Base-by-base conservation (phyloP, 148 eudicot species). In the Pharnaceum exiguum region DNA sequence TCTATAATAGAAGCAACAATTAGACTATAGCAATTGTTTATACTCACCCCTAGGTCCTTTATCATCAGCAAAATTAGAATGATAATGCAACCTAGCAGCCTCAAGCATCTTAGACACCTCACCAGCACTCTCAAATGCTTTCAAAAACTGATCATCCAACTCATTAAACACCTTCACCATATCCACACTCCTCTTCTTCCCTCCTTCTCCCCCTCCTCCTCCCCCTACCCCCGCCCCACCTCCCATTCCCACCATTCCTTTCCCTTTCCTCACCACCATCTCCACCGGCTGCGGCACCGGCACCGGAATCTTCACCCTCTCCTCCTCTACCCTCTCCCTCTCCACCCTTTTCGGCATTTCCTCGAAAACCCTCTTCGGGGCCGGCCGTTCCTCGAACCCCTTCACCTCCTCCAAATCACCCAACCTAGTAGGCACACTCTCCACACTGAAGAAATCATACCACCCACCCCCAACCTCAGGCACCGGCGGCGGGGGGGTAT, bases 51-150 rank as follows among this genome's bases (percentile, higher is more conserved):
- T n/a, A n/a, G n/a, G n/a, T n/a, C n/a, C n/a, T n/a, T 83, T 63
- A 33, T 82, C 79, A 68, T 93, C 89, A 19, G 99, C 99, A 71
- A 83, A 85, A 74, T 86, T 93, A 19, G 99, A 89, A 67, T 93
- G 99, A 57, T 89, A 93, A 66, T 93, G 99, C 88, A 93, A 78
- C 51, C 89, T 71, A 53, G 86, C 75, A 2, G 96, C 99, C 82
- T 93, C 96, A 29, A 93, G 90, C 91, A 93, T 75, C 76, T 86
- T 82, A 0, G 87, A 79, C 52, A 89, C 99, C 38, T 81, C 89
- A 15, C 78, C 78, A 25, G 96, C 95, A 82, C 96, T 85, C 68
- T 83, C 77, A 6, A 86, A 86, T 55, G 99, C 88, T 62, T 71
- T 72, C 15, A 93, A 75, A 65, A 88, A 93, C 72, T 75, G 79